phyloP scores from a whole-genome alignment of 768 basidiomycete genomes.

The Vararia minispora region DNA sequence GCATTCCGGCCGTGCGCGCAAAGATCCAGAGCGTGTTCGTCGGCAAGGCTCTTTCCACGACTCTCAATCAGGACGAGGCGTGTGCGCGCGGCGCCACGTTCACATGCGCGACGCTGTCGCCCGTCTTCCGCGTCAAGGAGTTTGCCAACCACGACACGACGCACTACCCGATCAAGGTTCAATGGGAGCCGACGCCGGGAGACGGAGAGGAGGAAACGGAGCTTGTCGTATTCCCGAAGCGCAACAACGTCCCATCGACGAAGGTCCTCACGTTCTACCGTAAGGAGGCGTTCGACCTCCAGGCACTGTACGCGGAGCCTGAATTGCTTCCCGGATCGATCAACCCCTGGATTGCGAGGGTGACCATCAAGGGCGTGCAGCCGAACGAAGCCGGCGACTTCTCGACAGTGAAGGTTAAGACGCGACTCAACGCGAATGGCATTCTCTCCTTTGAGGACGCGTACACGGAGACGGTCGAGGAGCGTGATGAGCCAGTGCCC shows the following conservation, averaged over 20 bases:
- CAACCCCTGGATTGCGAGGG: conserved; percentile 78
- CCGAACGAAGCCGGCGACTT: conserved; percentile 59
- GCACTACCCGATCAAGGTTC: conserved; percentile 82
- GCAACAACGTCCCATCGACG: conserved; percentile 83
- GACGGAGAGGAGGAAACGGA: conserved; percentile 88
- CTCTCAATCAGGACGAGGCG: conserved; percentile 97
- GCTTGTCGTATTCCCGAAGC: conserved; percentile 79
- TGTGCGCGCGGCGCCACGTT: conserved; percentile 94
- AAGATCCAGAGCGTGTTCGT: conserved; percentile 77
- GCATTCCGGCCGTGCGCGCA: conserved; percentile 84
- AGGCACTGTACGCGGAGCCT: conserved; percentile 75
- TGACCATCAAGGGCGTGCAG: conserved; percentile 76
- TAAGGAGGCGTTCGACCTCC: conserved; percentile 77
- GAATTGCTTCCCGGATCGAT: conserved; percentile 59
- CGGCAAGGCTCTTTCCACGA: conserved; percentile 77
- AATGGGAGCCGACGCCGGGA: conserved; percentile 64
- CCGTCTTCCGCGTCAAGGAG: conserved; percentile 95
- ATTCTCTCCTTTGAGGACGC: conserved; percentile 78
- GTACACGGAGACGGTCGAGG: conserved; percentile 76
- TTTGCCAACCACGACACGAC: conserved; percentile 84
- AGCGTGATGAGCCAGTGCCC: conserved; percentile 61
- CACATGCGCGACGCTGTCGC: conserved; percentile 93
- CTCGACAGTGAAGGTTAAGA: conserved; percentile 83
- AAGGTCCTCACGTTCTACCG: conserved; percentile 95
- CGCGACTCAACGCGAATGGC: conserved; percentile 78